phyloP scores from a whole-genome alignment of 257 asterid genomes.

The Scutellaria baicalensis region DNA sequence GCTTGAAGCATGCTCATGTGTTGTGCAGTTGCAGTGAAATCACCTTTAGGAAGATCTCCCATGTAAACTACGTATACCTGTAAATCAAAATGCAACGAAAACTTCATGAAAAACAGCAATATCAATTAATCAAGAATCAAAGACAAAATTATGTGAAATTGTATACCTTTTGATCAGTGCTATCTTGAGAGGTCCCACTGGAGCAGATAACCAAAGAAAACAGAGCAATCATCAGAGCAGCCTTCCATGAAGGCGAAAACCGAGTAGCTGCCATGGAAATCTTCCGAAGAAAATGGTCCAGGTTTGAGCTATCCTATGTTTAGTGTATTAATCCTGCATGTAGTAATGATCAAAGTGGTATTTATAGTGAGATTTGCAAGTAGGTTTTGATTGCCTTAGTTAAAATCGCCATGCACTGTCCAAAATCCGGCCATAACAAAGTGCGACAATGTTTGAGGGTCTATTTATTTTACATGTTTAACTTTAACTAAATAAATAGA shows the following conservation, averaged over 20 bases:
- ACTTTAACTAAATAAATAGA: no score
- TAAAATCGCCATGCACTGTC: conserved; percentile 4
- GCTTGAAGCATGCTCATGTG: conserved; percentile 45
- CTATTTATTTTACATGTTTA: no score
- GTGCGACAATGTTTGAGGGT: no score
- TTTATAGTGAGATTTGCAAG: not conserved
- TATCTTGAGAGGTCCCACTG: conserved; percentile 11
- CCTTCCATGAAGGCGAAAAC: conserved; percentile 1
- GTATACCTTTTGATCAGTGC: conserved; percentile 33
- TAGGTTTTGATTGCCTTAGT: not conserved
- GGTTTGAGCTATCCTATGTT: not conserved
- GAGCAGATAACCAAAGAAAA: conserved; percentile 17
- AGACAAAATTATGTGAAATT: not conserved
- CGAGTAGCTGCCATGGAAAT: not conserved
- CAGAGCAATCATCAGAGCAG: conserved; percentile 14
- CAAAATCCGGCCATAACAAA: conserved; percentile 18
- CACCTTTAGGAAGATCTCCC: conserved; percentile 49
- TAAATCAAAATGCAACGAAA: not conserved
- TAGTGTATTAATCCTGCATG: not conserved
- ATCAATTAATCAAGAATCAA: not conserved
- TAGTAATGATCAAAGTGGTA: not conserved
- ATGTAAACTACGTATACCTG: conserved; percentile 51
- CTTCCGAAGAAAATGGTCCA: not conserved
- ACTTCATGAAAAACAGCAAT: not conserved
- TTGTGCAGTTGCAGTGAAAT: conserved; percentile 21